These are phyloP conservation scores for Globisporangium solare DNA, from an alignment of 352 stramenopile species.

Conservation along the genomic window DNA sequence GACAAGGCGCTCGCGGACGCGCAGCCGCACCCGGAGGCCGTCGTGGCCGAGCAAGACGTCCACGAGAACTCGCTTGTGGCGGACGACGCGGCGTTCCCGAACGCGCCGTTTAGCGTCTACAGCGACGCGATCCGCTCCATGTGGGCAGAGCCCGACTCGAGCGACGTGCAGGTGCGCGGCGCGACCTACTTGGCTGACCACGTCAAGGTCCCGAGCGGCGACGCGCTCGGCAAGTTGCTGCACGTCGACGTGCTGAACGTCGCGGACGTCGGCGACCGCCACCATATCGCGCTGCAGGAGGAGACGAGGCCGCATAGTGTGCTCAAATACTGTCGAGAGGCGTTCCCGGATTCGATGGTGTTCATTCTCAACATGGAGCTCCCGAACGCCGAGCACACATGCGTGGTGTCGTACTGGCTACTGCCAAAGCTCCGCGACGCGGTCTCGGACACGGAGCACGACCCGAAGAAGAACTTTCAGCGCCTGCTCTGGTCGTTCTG, in stretches of 20 bases:
- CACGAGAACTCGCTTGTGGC: too few relatives aligned
- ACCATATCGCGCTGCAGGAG: constrained; percentile 55
- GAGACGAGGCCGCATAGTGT: constrained; percentile 40
- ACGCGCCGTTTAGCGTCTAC: constrained; percentile 32
- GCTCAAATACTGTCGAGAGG: constrained; percentile 33
- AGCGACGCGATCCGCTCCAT: constrained; percentile 37
- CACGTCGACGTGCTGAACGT: constrained; percentile 65
- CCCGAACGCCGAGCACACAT: constrained; percentile 63
- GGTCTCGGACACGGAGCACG: constrained; percentile 5
- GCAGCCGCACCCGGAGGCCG: not conserved
- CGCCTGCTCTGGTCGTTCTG: constrained; percentile 53
- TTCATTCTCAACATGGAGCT: constrained; percentile 87
- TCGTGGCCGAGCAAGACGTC: constrained; percentile 16
- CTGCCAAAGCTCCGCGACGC: constrained; percentile 23
- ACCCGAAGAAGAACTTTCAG: constrained; percentile 41
- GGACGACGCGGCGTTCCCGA: constrained; percentile 19
- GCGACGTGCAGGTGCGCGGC: constrained; percentile 49
- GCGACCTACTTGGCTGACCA: constrained; percentile 50
- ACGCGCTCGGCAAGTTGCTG: constrained; percentile 44
- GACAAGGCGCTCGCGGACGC: constrained; percentile 4
- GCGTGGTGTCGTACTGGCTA: constrained; percentile 77
- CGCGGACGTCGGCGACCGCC: constrained; percentile 31
- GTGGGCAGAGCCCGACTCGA: constrained; percentile 55
- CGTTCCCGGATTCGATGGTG: constrained; percentile 57
- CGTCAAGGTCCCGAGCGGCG: constrained; percentile 41